phyloP scores from a whole-genome alignment of 2,329 filamentous ascomycete genomes.

The Blastomyces gilchristii region DNA sequence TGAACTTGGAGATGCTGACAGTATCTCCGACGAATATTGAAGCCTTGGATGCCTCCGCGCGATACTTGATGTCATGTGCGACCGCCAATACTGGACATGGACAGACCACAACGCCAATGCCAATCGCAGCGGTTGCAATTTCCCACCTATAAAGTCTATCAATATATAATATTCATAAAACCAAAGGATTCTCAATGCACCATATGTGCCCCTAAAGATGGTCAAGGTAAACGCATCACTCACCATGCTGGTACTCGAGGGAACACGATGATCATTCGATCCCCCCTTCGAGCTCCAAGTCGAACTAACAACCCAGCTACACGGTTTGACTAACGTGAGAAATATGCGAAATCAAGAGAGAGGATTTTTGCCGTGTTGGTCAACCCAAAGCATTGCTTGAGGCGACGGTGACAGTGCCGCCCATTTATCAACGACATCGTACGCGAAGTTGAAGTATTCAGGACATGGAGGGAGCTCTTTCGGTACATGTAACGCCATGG shows the following conservation, averaged over 20 bases:
- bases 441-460: conserved; percentile 32
- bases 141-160: conserved; percentile 26
- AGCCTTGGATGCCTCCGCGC: conserved; percentile 26
- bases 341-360: conserved; percentile 28
- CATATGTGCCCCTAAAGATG: not conserved
- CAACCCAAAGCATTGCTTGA: conserved; percentile 32
- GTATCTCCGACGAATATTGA: conserved; percentile 32
- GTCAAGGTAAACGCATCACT: not conserved
- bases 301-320: conserved; percentile 26
- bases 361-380: conserved; percentile 24
- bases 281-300: conserved; percentile 25
- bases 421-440: conserved; percentile 34
- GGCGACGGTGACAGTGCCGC: conserved; percentile 21
- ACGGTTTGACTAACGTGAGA: conserved; percentile 29
- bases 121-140: conserved; percentile 29
- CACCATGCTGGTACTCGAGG: conserved; percentile 29
- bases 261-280: conserved; percentile 30
- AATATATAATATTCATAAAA: not conserved
- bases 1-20: conserved; percentile 27
- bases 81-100: conserved; percentile 32
- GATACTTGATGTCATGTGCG: conserved; percentile 33
- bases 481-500: not conserved
- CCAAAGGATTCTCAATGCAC: not conserved
- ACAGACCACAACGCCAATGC: conserved; percentile 30
- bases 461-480: conserved; percentile 11